Evolutionary conservation across 2,329 filamentous ascomycete species (phyloP), one percentile per base, ranked within the genome.

Genomic region (Penicillium decumbens): DNA sequence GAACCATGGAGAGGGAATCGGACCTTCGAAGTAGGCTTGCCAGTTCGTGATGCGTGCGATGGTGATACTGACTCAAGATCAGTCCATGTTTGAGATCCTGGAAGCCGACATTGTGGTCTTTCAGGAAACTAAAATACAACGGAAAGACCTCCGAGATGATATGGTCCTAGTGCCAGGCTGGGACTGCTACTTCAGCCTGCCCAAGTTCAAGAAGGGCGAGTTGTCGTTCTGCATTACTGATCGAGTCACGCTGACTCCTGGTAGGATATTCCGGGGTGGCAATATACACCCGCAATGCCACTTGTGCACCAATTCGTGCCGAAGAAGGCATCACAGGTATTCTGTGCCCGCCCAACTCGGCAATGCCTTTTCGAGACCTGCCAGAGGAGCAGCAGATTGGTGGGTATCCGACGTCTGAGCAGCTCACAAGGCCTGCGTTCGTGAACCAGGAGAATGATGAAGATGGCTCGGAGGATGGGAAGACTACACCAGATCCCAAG

Each of bases 121-220:
- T 76, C 93, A 98, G 69, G 93, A 97, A 71, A 85, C 89, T 38
- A 98, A 97, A 72, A 96, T 97, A 35, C 93, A 97, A 66, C 81
- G 87, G 49, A 95, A 95, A 66, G 91, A 96, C 60, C 76, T 98
- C 1, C 80, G 78, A 35, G 93, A 97, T 77, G 93, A 97, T 61
- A 97, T 97, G 89, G 91, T 97, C 8, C 76, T 97, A 29, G 83
- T 97, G 0, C 84, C 88, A 0, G 93, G 93, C 10, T 98, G 92
- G 92, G 93, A 98, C 67, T 91, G 91, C 57, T 95, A 86, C 72
- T 96, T 96, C 72, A 96, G 90, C 66, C 76, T 98, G 23, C 93
- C 93, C 0, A 89, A 85, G 66, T 80, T 95, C 65, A 97, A 97
- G 70, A 97, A 96, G 77, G 92, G 89, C 86, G 72, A 23, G 57